These are phyloP conservation scores for Perilla frutescens DNA, from an alignment of 257 asterid species.

Conservation along the genomic window DNA sequence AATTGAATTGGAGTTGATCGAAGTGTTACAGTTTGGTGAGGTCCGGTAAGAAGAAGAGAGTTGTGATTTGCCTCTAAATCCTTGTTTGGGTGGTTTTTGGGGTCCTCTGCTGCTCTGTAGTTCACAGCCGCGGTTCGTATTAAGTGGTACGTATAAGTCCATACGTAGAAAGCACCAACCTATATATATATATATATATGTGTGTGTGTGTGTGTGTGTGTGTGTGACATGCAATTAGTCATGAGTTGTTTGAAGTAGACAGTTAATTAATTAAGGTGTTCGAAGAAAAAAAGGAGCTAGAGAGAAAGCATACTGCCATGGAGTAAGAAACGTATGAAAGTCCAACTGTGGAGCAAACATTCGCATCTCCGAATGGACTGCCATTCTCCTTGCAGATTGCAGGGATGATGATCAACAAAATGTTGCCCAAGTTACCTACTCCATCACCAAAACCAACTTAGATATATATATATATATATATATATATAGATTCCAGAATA, in stretches of 20 bases:
- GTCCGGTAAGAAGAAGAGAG: constrained; percentile 52
- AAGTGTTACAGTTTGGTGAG: constrained; percentile 38
- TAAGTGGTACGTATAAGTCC: constrained; percentile 72
- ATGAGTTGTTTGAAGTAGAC: neutral
- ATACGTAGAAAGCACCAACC: constrained; percentile 78
- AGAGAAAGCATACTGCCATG: constrained; percentile 62
- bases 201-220: no score
- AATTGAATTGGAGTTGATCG: neutral
- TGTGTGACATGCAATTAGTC: neutral
- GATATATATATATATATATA: no score
- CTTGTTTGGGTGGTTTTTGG: constrained; percentile 51
- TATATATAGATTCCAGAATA: no score
- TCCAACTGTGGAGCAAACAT: constrained; percentile 59
- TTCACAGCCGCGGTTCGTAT: constrained; percentile 52
- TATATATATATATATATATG: no score
- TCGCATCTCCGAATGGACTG: constrained; percentile 81
- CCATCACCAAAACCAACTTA: neutral
- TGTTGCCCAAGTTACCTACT: constrained; percentile 86
- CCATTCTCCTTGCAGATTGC: constrained; percentile 82
- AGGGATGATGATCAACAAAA: constrained; percentile 75
- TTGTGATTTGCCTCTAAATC: constrained; percentile 60
- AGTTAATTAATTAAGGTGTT: no score
- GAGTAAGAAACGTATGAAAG: constrained; percentile 89
- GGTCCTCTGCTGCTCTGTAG: constrained; percentile 38
- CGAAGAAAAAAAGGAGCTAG: no score